Percentiles rank a stretch among this genome's conserved stretches.
phyloP scores from a whole-genome alignment of 306 rosid genomes.

The Glycine tomentella region DNA sequence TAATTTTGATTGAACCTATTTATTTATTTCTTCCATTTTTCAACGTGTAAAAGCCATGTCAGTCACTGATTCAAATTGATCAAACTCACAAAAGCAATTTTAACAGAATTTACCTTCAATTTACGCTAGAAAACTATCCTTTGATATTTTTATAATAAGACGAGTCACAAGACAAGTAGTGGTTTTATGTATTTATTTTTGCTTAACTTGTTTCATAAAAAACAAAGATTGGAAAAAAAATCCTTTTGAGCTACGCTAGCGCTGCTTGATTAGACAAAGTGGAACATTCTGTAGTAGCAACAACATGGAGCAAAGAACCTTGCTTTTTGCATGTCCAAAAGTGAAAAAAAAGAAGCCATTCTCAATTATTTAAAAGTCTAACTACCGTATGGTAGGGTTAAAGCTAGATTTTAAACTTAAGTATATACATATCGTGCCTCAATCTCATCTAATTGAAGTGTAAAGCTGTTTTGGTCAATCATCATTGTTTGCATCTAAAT shows the following conservation, averaged over 20 bases:
- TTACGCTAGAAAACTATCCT: not conserved
- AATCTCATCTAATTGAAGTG: constrained; percentile 21
- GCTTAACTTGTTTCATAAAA: not conserved
- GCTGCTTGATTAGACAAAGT: constrained; percentile 10
- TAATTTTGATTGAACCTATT: not conserved
- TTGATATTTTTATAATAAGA: not conserved
- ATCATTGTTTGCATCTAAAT: constrained; percentile 24
- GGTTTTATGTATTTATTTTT: not conserved
- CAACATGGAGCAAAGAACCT: constrained; percentile 16
- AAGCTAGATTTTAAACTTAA: constrained; percentile 13
- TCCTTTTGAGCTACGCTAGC: not conserved
- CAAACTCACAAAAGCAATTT: not conserved
- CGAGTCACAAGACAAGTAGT: not conserved
- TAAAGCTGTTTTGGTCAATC: constrained; percentile 4
- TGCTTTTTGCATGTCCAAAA: constrained; percentile 25
- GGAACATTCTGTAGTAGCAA: constrained; percentile 22
- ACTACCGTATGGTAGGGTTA: constrained; percentile 17
- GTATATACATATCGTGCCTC: not conserved
- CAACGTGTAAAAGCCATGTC: constrained; percentile 1
- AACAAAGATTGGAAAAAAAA: not conserved
- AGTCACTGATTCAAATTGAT: not conserved
- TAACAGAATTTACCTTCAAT: not conserved
- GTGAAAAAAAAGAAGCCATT: not conserved
- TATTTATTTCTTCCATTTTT: constrained; percentile 7
- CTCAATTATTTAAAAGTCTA: constrained; percentile 27